Base-by-base conservation (phyloP, 108 stramenopile genomes). In the Cyclotella atomus region DNA sequence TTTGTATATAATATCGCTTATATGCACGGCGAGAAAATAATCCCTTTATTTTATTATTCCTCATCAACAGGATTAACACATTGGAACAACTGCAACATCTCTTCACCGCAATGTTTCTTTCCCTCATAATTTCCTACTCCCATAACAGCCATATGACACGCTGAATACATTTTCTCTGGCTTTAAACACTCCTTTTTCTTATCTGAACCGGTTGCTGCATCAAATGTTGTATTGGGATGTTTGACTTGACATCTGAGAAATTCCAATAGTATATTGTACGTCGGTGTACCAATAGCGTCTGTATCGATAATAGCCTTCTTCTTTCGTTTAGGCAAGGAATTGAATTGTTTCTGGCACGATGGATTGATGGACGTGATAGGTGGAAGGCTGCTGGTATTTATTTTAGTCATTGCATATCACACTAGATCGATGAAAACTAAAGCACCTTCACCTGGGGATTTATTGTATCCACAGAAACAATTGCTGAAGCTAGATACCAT, bases 71-170 rank as follows among this genome's bases (percentile, higher is more conserved):
- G 38, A 62, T 71, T 71, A 1, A 71, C 59, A 34, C 70, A 71
- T 23, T 2, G 0, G 14, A 73, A 75, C 29, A 74, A 70, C 12
- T 32, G 33, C 38, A 62, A 61, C 61, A 81, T 70, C 50, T 81
- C 80, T 8, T 65, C 36, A 7, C 80, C 80, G 71, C 80, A 81
- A 46, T 81, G 41, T 38, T 49, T 75, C 59, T 41, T 70, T 16
- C 80, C 80, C 47, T 81, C 68, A 35, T 43, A 81, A 25, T 68
- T 70, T 16, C 80, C 80, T 20, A 71, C 67, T 24, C 80, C 80
- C 80, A 81, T 81, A 24, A 81, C 53, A 28, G 45, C 59, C 21
- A 53, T 45, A 68, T 81, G 80, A 33, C 80, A 81, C 21, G 54
- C 20, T 3, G 46, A 61, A 53, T 81, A 81, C 3, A 34, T 60